Conservation (phyloP, 106 monocot species). For the Agapanthus africanus region DNA sequence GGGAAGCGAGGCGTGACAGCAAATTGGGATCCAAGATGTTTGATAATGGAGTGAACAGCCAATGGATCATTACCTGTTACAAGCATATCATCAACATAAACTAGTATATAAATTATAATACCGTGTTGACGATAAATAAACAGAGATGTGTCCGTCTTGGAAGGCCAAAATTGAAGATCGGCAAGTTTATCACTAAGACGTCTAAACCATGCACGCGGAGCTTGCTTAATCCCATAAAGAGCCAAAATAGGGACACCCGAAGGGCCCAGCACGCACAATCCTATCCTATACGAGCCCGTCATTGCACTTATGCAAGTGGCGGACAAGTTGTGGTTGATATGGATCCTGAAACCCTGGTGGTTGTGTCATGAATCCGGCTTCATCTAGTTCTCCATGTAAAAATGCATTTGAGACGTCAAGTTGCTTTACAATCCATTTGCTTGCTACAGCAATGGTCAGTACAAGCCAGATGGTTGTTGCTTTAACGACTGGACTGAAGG, state of each 20-base stretch:
- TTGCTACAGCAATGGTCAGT: neutral
- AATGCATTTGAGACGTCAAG: conserved; percentile 12
- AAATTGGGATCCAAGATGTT: neutral
- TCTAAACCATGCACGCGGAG: neutral
- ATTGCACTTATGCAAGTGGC: neutral
- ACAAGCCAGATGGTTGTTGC: conserved; percentile 1
- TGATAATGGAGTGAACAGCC: neutral
- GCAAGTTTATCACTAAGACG: neutral
- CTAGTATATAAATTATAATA: neutral
- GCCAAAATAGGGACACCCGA: too few species aligned
- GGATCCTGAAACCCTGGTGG: neutral
- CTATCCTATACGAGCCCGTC: too few species aligned
- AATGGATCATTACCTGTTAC: neutral
- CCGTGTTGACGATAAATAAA: neutral
- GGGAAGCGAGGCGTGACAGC: too few species aligned
- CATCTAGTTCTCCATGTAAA: neutral
- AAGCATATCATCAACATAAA: conserved; percentile 9
- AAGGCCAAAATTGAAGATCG: neutral
- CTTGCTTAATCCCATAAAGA: conserved; percentile 6
- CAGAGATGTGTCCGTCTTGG: neutral
- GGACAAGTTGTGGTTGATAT: neutral
- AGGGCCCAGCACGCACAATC: too few species aligned
- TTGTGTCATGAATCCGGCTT: conserved; percentile 10
- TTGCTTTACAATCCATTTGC: neutral
- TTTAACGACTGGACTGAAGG: neutral